Evolutionary conservation across 1,139 yeast species (phyloP).

Genomic region (Nakaseomyces uthaithaninus): DNA sequence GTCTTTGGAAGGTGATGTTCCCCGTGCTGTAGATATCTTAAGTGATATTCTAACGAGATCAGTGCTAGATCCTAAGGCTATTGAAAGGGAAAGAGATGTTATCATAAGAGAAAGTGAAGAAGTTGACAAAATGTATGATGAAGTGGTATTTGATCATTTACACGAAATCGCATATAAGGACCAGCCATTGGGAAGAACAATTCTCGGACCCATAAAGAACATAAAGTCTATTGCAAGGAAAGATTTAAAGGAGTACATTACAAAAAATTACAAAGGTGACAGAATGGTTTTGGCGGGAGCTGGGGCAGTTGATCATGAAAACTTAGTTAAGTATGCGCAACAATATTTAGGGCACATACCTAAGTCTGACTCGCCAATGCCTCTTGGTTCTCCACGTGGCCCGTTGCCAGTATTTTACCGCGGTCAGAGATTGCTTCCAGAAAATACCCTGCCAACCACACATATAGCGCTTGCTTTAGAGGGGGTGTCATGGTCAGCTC

Average conservation of each 20-base stretch:
- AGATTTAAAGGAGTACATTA: slow-evolving; percentile 73
- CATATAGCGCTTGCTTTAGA: slow-evolving; percentile 94
- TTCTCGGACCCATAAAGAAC: slow-evolving; percentile 86
- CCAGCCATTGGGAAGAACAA: slow-evolving; percentile 96
- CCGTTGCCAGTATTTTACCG: slow-evolving; percentile 77
- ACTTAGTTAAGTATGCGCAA: slow-evolving; percentile 68
- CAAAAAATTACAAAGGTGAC: slow-evolving; percentile 86
- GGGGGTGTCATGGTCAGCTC: slow-evolving; percentile 96
- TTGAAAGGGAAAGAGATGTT: slow-evolving; percentile 93
- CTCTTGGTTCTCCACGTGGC: slow-evolving; percentile 68
- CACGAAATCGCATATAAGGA: slow-evolving; percentile 86
- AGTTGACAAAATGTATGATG: slow-evolving; percentile 96
- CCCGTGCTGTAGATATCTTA: slow-evolving; percentile 77
- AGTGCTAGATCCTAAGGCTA: slow-evolving; percentile 70
- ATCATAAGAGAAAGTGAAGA: slow-evolving; percentile 95
- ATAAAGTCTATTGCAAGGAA: slow-evolving; percentile 69
- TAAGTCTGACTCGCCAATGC: slow-evolving; percentile 45
- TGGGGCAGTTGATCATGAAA: slow-evolving; percentile 85
- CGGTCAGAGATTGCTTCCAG: slow-evolving; percentile 79
- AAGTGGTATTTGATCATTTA: slow-evolving; percentile 92
- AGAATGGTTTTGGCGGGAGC: slow-evolving; percentile 96
- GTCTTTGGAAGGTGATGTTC: slow-evolving; percentile 71
- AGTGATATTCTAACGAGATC: slow-evolving; percentile 86
- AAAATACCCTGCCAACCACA: slow-evolving; percentile 76
- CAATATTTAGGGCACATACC: slow-evolving; percentile 70